Percentiles rank a stretch among this genome's conserved stretches.
Evolutionary conservation across 139 green algal genomes (phyloP).

Genomic region (Volvox africanus): DNA sequence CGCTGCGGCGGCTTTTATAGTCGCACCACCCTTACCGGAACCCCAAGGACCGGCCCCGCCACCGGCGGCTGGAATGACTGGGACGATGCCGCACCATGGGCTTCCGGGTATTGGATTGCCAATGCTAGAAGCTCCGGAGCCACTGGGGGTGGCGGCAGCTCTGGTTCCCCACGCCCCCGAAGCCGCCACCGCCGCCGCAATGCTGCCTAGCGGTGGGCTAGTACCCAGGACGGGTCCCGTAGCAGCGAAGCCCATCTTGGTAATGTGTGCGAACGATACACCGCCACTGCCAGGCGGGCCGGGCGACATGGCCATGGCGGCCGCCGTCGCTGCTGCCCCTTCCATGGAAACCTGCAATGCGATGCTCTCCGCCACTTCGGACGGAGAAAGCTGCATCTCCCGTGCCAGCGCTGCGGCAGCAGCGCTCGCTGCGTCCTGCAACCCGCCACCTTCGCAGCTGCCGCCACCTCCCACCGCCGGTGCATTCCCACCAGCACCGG

Average conservation of each 20-base stretch:
- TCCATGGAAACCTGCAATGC: conserved; percentile 51
- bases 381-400: conserved; percentile 20
- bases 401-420: conserved; percentile 34
- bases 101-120: not conserved
- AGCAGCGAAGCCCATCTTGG: conserved; percentile 80
- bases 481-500: too few relatives aligned
- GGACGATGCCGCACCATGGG: not conserved
- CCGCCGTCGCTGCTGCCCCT: not conserved
- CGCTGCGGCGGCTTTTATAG: not conserved
- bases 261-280: conserved; percentile 80
- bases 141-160: not conserved
- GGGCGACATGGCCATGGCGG: not conserved
- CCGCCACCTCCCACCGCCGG: not conserved
- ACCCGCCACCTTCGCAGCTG: not conserved
- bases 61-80: not conserved
- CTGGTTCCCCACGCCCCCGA: conserved; percentile 21
- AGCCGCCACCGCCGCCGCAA: not conserved
- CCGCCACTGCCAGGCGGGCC: conserved; percentile 24
- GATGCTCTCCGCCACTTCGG: conserved; percentile 47
- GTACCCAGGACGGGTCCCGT: conserved; percentile 70
- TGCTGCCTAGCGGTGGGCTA: conserved; percentile 23
- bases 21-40: not conserved
- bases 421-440: conserved; percentile 28
- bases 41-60: not conserved
- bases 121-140: not conserved